Base-by-base conservation (phyloP, 352 stramenopile species). In the Globisporangium lucens region DNA sequence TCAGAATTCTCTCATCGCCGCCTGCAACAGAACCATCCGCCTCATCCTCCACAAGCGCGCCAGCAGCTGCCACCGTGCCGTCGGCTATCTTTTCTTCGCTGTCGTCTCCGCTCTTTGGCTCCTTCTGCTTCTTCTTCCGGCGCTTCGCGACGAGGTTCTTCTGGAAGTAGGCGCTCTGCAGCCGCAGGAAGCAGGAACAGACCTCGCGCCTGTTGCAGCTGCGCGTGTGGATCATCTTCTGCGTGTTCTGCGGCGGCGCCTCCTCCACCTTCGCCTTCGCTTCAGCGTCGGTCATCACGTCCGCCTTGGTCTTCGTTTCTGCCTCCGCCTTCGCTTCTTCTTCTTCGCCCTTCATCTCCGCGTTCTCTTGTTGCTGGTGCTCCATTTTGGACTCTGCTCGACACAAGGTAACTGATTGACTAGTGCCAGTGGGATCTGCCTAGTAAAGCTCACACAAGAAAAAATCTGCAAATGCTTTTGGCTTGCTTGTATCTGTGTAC, bases 101-200 rank as follows among this genome's bases (percentile, higher is more conserved):
- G 4, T 41, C 61, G 2, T 15, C 22, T 22, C 30, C 41, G 2
- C 5, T 27, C 17, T 30, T 22, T 8, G 10, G 17, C 24, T 59
- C 62, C 43, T 61, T 65, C 22, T 72, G 72, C 70, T 85, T 86
- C 72, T 85, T 86, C 72, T 85, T 86, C 41, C 66, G 65, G n/a
- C 64, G 66, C 70, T 85, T 82, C 10, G 63, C 70, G 1, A 46
- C 52, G 63, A 94, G 66, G 33, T 89, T 85, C 61, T 80, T 85
- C 22, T 86, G 87, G 69, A 92, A 93, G 55, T 81, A 84, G 3
- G 71, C 72, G 72, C 84, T 92, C 64, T 91, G 81, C 17, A 87
- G 56, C 46, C 85, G 83, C 68, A 93, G 33, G 55, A 82, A 73
- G 47, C 87, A 94, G 12, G 82, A 90, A 68, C 87, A 94, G 15